These are phyloP conservation scores for Fusarium oxysporum DNA, from an alignment of 2,329 filamentous ascomycete genomes.

Conservation along the genomic window DNA sequence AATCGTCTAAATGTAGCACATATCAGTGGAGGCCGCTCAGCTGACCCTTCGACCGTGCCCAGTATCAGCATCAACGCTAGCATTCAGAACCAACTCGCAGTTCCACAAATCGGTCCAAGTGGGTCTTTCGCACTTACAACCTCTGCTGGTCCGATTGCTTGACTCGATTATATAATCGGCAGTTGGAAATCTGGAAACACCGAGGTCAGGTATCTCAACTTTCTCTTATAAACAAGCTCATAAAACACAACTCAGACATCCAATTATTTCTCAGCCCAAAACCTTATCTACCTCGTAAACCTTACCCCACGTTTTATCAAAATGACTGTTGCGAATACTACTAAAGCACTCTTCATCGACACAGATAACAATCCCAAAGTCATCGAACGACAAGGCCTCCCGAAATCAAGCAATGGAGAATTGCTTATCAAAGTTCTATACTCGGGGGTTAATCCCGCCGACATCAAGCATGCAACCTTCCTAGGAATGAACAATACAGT, in stretches of 20 bases:
- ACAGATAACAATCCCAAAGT: not conserved
- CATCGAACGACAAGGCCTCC: not conserved
- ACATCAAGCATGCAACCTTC: not conserved
- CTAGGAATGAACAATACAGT: not conserved
- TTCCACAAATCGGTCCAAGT: not conserved
- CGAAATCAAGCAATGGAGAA: not conserved
- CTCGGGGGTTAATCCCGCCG: not conserved
- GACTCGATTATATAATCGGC: not conserved
- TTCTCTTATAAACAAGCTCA: no score
- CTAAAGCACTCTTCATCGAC: not conserved
- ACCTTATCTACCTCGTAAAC: fast-evolving
- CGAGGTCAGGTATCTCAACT: not conserved
- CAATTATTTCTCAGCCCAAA: no score
- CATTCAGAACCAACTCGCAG: no score
- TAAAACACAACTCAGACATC: no score
- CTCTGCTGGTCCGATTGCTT: not conserved
- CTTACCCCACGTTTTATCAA: fast-evolving
- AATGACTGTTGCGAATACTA: not conserved
- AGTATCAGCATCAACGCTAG: no score
- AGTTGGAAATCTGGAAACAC: fast-evolving
- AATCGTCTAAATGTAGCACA: no score
- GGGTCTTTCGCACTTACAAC: not conserved
- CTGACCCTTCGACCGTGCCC: no score
- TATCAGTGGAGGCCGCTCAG: no score
- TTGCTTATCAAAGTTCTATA: not conserved